A percentile compares a stretch with the other conserved stretches of the same genome.
Conservation (phyloP, 2,329 filamentous ascomycete species). For the Cladosporium colombiae region DNA sequence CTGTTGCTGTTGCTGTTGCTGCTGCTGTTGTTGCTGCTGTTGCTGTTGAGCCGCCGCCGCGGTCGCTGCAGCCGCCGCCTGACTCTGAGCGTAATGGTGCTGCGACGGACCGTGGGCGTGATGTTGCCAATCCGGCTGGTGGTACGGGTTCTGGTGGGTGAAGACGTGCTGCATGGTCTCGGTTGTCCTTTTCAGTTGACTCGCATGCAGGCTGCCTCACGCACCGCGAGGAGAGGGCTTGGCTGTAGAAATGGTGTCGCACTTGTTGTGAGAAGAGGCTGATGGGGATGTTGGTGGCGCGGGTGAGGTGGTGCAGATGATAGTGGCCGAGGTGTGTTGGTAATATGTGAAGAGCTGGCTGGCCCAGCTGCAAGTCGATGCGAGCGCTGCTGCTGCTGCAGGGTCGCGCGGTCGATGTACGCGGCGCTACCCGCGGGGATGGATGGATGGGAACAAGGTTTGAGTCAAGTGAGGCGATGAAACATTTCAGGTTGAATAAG, state of each 20-base stretch:
- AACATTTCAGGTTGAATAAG: background rate
- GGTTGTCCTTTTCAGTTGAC: conserved; percentile 18
- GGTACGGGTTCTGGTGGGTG: conserved; percentile 60
- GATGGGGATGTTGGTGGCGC: background rate
- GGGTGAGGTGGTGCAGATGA: conserved; percentile 1
- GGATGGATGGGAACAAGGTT: background rate
- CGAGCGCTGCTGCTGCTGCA: conserved; percentile 9
- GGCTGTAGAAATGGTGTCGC: conserved; percentile 6
- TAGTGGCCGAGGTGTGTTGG: conserved; percentile 15
- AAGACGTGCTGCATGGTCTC: conserved; percentile 60
- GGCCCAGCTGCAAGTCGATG: conserved; percentile 14
- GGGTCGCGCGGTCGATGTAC: conserved; percentile 12
- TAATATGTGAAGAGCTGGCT: conserved; percentile 17
- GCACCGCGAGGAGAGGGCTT: conserved; percentile 8
- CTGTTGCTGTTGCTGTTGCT: conserved; percentile 41
- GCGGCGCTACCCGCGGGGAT: conserved; percentile 11
- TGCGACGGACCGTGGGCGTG: conserved; percentile 48
- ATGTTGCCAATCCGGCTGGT: conserved; percentile 71
- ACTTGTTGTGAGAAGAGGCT: background rate
- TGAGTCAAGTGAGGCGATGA: conserved; percentile 11
- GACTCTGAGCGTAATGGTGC: conserved; percentile 42
- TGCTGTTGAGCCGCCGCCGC: conserved; percentile 45
- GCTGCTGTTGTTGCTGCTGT: conserved; percentile 41
- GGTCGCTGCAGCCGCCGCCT: conserved; percentile 54
- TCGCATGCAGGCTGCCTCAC: conserved; percentile 21